Evolutionary conservation across 2,329 filamentous ascomycete genomes (phyloP).

Genomic region (Ceratocystis papillata): DNA sequence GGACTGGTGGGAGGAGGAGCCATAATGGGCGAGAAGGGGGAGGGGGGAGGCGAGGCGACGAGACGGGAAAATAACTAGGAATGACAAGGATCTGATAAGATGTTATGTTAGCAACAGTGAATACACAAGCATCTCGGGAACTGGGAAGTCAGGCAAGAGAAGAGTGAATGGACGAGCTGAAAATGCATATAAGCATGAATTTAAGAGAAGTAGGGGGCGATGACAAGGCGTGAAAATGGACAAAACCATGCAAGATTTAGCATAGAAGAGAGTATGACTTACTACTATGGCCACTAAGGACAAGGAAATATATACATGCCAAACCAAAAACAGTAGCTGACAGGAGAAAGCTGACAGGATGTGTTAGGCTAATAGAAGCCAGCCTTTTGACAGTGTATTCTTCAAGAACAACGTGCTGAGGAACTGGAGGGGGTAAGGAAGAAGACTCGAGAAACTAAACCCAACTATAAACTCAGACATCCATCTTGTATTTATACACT

Average conservation of each 20-base stretch:
- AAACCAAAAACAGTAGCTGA: neutral
- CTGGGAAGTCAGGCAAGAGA: neutral
- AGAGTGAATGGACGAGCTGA: neutral
- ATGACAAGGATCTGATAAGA: neutral
- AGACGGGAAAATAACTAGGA: neutral
- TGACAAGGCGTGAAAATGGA: neutral
- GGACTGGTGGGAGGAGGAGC: constrained; percentile 13
- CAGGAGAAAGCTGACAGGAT: neutral
- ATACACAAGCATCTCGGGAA: neutral
- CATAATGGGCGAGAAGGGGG: neutral
- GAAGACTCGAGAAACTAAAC: neutral
- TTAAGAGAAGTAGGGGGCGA: neutral
- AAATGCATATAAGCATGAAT: neutral
- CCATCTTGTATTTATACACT: constrained; percentile 1
- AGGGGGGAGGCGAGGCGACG: neutral
- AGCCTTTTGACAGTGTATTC: neutral
- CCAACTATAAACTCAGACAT: neutral
- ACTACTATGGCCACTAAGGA: neutral
- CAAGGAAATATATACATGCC: neutral
- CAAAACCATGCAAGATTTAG: neutral
- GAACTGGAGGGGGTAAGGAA: neutral
- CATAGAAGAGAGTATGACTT: neutral
- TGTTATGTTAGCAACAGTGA: neutral
- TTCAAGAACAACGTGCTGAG: neutral
- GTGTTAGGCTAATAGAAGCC: neutral